phyloP scores from a whole-genome alignment of 495 filamentous ascomycete genomes.

The Immersiella caudata region DNA sequence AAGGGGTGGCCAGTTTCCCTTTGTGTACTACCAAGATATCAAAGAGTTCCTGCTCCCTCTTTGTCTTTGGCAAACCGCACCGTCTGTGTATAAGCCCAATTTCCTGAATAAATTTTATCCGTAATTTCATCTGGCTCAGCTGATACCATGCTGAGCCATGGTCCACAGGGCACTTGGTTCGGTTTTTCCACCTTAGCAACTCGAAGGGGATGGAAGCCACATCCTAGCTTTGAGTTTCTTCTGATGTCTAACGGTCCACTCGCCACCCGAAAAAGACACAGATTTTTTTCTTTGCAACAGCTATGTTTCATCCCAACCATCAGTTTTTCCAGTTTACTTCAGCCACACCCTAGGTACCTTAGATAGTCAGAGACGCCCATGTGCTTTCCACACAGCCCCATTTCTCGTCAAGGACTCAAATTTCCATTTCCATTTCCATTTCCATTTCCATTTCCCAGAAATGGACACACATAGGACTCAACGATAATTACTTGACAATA shows the following conservation, averaged over 20 bases:
- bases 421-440: not conserved
- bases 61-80: not conserved
- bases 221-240: not conserved
- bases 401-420: not conserved
- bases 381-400: not conserved
- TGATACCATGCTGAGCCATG: not conserved
- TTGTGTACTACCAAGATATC: not conserved
- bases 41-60: not conserved
- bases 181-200: too few species aligned
- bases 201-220: not conserved
- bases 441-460: not conserved
- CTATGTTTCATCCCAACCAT: not conserved
- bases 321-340: not conserved
- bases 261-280: too few species aligned
- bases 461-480: too few species aligned
- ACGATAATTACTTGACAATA: too few species aligned
- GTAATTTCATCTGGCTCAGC: not conserved
- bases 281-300: not conserved
- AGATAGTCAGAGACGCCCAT: too few species aligned
- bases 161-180: too few species aligned
- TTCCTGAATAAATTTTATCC: not conserved
- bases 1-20: not conserved
- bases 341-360: not conserved
- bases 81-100: not conserved
- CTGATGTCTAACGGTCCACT: not conserved